Evolutionary conservation across 2,329 filamentous ascomycete genomes (phyloP), one percentile per base, ranked within the genome.

Genomic region (Aureobasidium sp.): DNA sequence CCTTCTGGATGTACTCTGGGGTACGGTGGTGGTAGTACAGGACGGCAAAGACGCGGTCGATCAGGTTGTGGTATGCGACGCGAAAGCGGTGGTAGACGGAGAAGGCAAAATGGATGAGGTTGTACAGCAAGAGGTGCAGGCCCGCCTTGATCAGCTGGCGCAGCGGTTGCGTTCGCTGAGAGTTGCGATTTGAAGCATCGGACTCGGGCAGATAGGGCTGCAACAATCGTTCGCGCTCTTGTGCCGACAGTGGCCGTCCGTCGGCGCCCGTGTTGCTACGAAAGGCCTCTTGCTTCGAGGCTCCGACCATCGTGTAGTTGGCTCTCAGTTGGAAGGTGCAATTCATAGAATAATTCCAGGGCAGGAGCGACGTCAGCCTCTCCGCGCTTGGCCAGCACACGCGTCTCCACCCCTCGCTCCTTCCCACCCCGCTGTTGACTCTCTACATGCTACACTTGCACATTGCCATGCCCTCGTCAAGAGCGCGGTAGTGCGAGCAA

Each of bases 21-120:
- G 93, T 96, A 58, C 90, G 89, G 75, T 99, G 94, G 77, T 99
- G 95, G 78, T 99, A 94, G 74, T 93, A 92, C 61, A 96, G 81
- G 64, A 97, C 83, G 11, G 90, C 89, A 59, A 91, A 84, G 66
- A 93, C 78, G 64, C 89, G 87, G 73, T 94, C 89, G 67, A 86
- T 80, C 55, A 96, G 82, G 9, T 87, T 84, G 73, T 93, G 88
- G 77, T 91, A 94, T 61, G 86, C 84, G 71, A 91, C 87, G 63
- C 92, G 87, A 63, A 90, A 76, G 65, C 91, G 88, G 67, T 97
- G 87, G 74, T 94, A 95, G 66, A 97, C 79, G 7, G 90, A 93
- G 77, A 96, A 97, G 67, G 96, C 73, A 65, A 88, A 82, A 70
- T 96, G 91, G 67, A 93, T 79, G 62, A 89, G 69, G 64, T 83